phyloP scores from a whole-genome alignment of 352 stramenopile genomes.

The Globisporangium solare region DNA sequence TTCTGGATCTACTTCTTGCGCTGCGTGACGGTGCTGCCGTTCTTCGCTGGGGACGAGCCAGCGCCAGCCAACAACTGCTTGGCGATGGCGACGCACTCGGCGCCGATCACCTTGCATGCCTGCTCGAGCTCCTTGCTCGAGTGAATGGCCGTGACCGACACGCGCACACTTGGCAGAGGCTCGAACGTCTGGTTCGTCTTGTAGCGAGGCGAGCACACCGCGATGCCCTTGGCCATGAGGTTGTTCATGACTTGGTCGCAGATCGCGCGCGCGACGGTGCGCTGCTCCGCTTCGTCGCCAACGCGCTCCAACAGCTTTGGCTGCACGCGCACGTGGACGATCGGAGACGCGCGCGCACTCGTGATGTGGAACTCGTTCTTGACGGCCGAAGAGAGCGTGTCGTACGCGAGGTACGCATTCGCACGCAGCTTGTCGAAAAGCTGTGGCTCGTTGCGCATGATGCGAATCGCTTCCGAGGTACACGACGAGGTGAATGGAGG shows the following conservation, averaged over 20 bases:
- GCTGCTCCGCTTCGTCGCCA: conserved; percentile 42
- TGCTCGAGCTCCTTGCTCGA: conserved; percentile 44
- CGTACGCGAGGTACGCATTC: conserved; percentile 59
- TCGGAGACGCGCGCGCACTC: conserved; percentile 58
- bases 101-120: conserved; percentile 52
- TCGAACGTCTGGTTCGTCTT: conserved; percentile 60
- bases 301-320: conserved; percentile 33
- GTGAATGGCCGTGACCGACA: conserved; percentile 74
- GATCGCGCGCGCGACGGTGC: conserved; percentile 43
- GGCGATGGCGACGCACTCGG: conserved; percentile 48
- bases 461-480: conserved; percentile 79
- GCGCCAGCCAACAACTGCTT: conserved; percentile 30
- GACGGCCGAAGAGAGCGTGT: conserved; percentile 33
- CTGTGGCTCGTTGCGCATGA: conserved; percentile 77
- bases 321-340: conserved; percentile 63
- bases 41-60: conserved; percentile 18
- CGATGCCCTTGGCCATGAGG: conserved; percentile 53
- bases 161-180: conserved; percentile 64
- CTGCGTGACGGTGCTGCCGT: conserved; percentile 23
- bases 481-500: conserved; percentile 94
- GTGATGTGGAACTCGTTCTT: conserved; percentile 45
- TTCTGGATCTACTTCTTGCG: conserved; percentile 31
- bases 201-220: conserved; percentile 70
- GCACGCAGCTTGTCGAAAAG: conserved; percentile 64
- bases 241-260: conserved; percentile 66